Base-by-base conservation (phyloP, 1,139 yeast genomes). In the Diutina catenulata region DNA sequence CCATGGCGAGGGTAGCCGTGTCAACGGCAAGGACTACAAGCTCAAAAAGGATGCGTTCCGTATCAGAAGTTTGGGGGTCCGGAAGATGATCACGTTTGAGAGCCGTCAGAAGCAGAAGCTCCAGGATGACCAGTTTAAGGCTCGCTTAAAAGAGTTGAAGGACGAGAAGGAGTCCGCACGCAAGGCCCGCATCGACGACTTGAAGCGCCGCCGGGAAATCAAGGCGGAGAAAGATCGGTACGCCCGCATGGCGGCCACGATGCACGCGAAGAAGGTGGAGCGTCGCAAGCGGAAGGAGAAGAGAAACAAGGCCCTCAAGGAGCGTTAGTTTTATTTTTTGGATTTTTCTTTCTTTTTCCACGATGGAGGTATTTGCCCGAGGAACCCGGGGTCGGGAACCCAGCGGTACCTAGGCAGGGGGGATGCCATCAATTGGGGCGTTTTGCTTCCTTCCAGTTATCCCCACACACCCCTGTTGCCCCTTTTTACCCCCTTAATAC, bases 201-300 rank as follows among this genome's bases (percentile, higher is more conserved):
- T 77, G 40, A 78, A 74, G 57, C 77, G 75, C 49, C 74, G 79
- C 60, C 69, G 76, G 55, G 80, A 75, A 47, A 72, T 73, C 52
- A 77, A 76, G 60, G 87, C 68, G 42, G 91, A 81, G 52, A 74
- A 72, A 58, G 88, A 79, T 51, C 69, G 91, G 50, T 80, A 76
- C 49, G 87, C 79, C 48, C 68, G 62, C 51, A 57, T 80, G 49
- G 84, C 91, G 11, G 66, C 71, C 36, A 79, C 77, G 60, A 76
- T 81, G 86, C 81, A 80, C 51, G 80, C 78, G 31, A 79, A 79
- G 71, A 79, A 74, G 67, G 77, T 79, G 31, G 93, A 81, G 43
- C 74, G 94, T 59, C 57, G 80, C 61, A 78, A 79, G 61, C 78
- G 79, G 65, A 78, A 76, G 56, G 93, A 81, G 55, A 81, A 80